Evolutionary conservation across 1,284 basidiomycete species (phyloP), one percentile per base, ranked within the genome.

Genomic region (Anthracocystis walkeri): DNA sequence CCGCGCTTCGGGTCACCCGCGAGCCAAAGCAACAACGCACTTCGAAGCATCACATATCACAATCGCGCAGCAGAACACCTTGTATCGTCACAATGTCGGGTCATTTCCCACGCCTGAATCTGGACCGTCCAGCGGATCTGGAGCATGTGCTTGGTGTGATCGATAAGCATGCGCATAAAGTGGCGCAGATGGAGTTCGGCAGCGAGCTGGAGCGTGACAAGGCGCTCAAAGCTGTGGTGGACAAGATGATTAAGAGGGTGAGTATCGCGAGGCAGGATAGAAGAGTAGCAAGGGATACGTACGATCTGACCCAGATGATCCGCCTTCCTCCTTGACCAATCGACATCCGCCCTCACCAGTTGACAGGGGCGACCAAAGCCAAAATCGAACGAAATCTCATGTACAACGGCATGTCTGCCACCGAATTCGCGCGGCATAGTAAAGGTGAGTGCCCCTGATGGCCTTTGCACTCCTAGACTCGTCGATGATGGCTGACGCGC

Each of bases 101-200:
- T 29, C 72, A 75, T 48, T 75, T 75, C 56, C 66, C 72, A 35
- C 61, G 63, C 29, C 41, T 75, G 35, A 69, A 65, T 35, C 45
- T 75, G 59, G 66, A 69, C 23, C 52, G 63, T 2, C 72, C 72
- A 38, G 59, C 65, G 14, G 72, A 75, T 35, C 38, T 75, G 52
- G 66, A 75, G 21, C 59, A 75, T 57, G 66, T 75, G 25, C 61
- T 75, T 42, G 48, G 48, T 1, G 58, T 46, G 4, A 57, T 75
- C 35, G 42, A 66, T 27, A 48, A 59, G n/a, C 65, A 75, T 44
- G 66, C 66, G 29, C 51, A 55, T 59, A 75, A 75, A 50, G 63
- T 75, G 12, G 72, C 72, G 3, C 72, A 75, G 27, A 75, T 75
- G 72, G 72, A 75, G 56, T 75, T 75, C 18, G 72, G 72, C 18